Conservation (phyloP, 169 alveolate species). For the Pseudocohnilembus persalinus region DNA sequence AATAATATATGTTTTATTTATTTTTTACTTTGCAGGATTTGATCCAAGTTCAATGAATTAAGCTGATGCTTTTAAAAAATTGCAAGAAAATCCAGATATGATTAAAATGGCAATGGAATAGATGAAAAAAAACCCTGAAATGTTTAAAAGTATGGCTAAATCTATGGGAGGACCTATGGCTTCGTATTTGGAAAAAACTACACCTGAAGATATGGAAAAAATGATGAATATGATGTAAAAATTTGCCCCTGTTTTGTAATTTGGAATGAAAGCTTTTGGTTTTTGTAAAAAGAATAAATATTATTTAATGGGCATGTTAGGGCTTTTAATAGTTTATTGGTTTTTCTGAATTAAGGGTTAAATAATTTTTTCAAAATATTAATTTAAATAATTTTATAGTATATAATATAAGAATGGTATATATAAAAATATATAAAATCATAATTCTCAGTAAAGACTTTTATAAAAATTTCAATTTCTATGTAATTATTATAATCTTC, state of each 20-base stretch:
- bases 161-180: not conserved
- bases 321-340: not conserved
- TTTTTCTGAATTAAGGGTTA: not conserved
- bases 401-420: too few relatives aligned
- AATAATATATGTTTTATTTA: not conserved
- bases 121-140: not conserved
- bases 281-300: not conserved
- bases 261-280: not conserved
- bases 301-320: not conserved
- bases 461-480: too few relatives aligned
- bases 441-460: too few relatives aligned
- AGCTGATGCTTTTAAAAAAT: not conserved
- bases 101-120: not conserved
- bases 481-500: too few relatives aligned
- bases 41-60: not conserved
- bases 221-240: not conserved
- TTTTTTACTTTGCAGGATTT: too few relatives aligned
- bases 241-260: not conserved
- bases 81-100: not conserved
- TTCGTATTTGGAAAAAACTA: not conserved
- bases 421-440: too few relatives aligned
- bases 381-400: too few relatives aligned
- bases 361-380: too few relatives aligned
- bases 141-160: not conserved
- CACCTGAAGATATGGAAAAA: not conserved